These are phyloP conservation scores for Penicillium malachiteum DNA, from an alignment of 495 filamentous ascomycete species.

Conservation along the genomic window DNA sequence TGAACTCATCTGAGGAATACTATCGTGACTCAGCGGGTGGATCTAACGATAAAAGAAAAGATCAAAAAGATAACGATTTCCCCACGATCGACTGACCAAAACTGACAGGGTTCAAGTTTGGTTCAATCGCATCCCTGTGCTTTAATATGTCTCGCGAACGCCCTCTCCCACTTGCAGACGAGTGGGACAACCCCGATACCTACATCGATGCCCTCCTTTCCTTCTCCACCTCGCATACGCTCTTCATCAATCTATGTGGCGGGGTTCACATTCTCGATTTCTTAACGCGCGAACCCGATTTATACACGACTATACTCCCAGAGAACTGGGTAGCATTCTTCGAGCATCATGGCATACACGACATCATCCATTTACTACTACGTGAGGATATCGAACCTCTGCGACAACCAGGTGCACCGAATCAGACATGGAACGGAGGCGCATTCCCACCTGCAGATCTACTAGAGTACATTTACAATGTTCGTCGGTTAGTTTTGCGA, in stretches of 20 bases:
- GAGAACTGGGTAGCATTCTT: constrained; percentile 80
- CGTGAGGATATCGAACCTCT: constrained; percentile 60
- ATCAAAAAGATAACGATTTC: constrained; percentile 11
- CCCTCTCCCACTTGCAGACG: constrained; percentile 57
- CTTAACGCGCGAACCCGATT: constrained; percentile 77
- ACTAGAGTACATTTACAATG: constrained; percentile 68
- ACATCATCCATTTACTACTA: constrained; percentile 75
- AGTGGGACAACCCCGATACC: constrained; percentile 58
- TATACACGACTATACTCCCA: constrained; percentile 74
- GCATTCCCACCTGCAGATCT: constrained; percentile 65
- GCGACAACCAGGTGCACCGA: constrained; percentile 5
- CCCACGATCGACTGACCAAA: constrained; percentile 10
- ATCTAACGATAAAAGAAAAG: constrained; percentile 14
- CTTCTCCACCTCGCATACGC: constrained; percentile 69
- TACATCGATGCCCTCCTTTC: constrained; percentile 77
- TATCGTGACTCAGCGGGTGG: constrained; percentile 20
- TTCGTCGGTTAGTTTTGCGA: constrained; percentile 66
- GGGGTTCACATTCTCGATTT: constrained; percentile 96
- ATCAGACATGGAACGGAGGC: constrained; percentile 48
- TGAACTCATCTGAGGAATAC: background rate
- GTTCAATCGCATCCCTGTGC: background rate
- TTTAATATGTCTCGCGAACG: constrained; percentile 19
- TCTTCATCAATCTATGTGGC: constrained; percentile 87
- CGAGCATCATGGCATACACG: constrained; percentile 62
- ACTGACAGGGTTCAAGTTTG: background rate